Evolutionary conservation across 176 grass and related monocot species (phyloP).

Genomic region (Juncus effusus): DNA sequence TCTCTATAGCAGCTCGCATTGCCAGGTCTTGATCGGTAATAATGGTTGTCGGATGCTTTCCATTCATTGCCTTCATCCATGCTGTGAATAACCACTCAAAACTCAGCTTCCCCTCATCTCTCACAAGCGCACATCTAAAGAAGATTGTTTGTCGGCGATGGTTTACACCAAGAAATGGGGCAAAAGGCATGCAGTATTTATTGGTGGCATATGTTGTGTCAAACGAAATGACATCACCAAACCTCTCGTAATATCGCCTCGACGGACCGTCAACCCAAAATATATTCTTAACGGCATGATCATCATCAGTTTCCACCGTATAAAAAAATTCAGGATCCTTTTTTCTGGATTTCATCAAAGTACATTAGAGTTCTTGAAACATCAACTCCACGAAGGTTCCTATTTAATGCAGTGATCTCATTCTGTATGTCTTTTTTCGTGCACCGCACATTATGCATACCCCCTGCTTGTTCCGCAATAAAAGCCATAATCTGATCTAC

Average conservation of each 20-base stretch:
- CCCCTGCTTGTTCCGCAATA: neutral
- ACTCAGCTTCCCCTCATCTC: neutral
- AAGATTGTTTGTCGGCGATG: too few relatives aligned
- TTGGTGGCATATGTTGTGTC: neutral
- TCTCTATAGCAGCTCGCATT: neutral
- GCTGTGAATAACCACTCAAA: neutral
- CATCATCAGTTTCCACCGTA: neutral
- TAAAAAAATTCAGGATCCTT: conserved; percentile 13
- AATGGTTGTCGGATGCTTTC: neutral
- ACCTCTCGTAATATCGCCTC: conserved; percentile 2
- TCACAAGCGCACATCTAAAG: neutral
- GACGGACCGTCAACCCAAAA: conserved; percentile 2
- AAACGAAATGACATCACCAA: conserved; percentile 19
- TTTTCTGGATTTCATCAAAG: neutral
- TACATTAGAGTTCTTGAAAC: neutral
- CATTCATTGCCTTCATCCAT: conserved; percentile 9
- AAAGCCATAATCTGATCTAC: neutral
- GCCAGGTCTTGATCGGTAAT: conserved; percentile 3
- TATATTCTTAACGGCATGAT: neutral
- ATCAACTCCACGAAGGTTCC: neutral
- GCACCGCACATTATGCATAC: conserved; percentile 5
- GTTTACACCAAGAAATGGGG: too few relatives aligned
- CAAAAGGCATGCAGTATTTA: too few relatives aligned
- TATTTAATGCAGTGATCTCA: neutral
- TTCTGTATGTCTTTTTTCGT: neutral